Evolutionary conservation across 257 asterid species (phyloP).

Genomic region (Solanum peruvianum): DNA sequence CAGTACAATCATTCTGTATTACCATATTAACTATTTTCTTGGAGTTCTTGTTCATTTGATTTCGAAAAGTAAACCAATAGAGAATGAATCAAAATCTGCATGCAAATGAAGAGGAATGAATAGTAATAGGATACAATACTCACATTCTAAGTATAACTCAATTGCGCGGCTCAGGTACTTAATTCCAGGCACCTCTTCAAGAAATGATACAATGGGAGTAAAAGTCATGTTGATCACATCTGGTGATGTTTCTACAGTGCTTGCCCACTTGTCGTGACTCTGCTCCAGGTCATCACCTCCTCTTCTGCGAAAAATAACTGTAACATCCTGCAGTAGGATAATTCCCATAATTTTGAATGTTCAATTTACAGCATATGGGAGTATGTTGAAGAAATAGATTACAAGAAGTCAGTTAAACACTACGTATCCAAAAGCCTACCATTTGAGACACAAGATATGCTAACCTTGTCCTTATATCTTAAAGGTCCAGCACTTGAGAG

Average conservation of each 20-base stretch:
- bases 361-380: not conserved
- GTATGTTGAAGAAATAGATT: not conserved
- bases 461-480: constrained; percentile 97
- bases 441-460: constrained; percentile 6
- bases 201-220: constrained; percentile 76
- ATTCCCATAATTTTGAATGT: not conserved
- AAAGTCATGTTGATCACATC: constrained; percentile 96
- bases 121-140: constrained; percentile 8
- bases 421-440: not conserved
- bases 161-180: constrained; percentile 85
- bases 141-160: constrained; percentile 88
- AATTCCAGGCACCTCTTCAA: constrained; percentile 81
- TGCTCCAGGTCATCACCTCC: constrained; percentile 99
- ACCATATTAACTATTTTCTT: not conserved
- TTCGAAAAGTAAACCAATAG: not conserved
- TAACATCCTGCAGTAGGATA: constrained; percentile 70
- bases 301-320: constrained; percentile 95
- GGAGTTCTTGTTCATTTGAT: not conserved
- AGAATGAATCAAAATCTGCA: not conserved
- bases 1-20: not conserved
- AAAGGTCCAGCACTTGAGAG: constrained; percentile 61
- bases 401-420: not conserved
- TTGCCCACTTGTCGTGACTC: constrained; percentile 88
- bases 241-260: constrained; percentile 80
- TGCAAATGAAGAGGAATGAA: not conserved